Conservation (phyloP, 2,329 filamentous ascomycete species). For the Magnaporthiopsis incrustans region DNA sequence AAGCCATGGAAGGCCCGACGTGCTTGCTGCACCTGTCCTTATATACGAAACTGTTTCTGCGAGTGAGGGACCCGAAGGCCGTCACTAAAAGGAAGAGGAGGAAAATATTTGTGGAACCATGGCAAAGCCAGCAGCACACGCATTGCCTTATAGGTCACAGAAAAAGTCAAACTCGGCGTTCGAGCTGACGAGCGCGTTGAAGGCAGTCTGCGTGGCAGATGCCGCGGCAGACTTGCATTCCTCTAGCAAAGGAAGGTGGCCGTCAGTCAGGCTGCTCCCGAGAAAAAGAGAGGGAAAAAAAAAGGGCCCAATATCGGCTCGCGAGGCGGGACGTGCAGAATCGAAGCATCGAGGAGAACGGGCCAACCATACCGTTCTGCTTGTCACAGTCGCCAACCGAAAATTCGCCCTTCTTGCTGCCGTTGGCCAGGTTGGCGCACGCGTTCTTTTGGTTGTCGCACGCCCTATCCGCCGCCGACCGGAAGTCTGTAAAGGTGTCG, state of each 20-base stretch:
- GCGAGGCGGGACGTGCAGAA: not conserved
- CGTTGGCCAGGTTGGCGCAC: conserved; percentile 35
- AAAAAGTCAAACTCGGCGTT: conserved; percentile 38
- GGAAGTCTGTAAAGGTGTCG: conserved; percentile 36
- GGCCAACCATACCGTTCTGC: conserved; percentile 28
- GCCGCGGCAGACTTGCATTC: conserved; percentile 28
- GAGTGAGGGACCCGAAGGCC: no score
- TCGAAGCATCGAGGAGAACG: not conserved
- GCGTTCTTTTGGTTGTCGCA: conserved; percentile 43
- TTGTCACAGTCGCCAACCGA: conserved; percentile 35
- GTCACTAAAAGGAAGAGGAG: no score
- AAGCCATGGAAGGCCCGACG: not conserved
- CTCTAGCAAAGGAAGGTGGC: conserved; percentile 18
- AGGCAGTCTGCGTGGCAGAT: conserved; percentile 23
- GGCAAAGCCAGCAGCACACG: not conserved
- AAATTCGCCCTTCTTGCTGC: conserved; percentile 21
- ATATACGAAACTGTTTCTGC: no score
- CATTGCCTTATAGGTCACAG: conserved; percentile 28
- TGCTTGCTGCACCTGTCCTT: not conserved
- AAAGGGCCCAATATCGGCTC: not conserved
- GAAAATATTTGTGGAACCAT: not conserved
- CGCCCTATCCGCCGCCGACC: conserved; percentile 31
- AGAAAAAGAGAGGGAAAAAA: no score
- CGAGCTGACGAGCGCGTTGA: conserved; percentile 26
- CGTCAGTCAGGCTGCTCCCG: not conserved